A percentile compares a stretch with the other conserved stretches of the same genome.
phyloP scores from a whole-genome alignment of 2,329 filamentous ascomycete genomes.

The Colletotrichum somersetense region DNA sequence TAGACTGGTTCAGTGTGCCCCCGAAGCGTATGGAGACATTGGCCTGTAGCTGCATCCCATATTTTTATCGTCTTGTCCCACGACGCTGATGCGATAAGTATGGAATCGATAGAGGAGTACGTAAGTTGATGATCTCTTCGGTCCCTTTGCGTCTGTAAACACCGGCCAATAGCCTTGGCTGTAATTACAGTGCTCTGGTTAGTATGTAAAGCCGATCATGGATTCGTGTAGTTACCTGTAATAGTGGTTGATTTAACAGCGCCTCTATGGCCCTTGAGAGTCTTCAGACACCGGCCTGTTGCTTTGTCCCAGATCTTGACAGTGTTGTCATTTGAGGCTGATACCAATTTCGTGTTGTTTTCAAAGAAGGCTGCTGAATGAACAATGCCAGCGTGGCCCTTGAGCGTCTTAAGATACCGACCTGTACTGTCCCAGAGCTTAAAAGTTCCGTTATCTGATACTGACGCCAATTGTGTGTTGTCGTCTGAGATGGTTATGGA shows the following conservation, averaged over 20 bases:
- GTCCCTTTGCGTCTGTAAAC: background rate
- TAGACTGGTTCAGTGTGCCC: fast-evolving
- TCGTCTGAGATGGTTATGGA: background rate
- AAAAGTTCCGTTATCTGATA: background rate
- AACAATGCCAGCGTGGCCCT: background rate
- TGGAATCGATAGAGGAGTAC: background rate
- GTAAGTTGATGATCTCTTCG: background rate
- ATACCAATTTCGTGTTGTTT: background rate
- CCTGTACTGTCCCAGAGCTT: background rate
- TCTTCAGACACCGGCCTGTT: background rate
- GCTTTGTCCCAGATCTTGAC: background rate
- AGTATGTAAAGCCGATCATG: background rate
- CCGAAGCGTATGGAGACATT: background rate
- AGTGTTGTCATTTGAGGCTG: too few relatives aligned
- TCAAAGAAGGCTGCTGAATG: background rate
- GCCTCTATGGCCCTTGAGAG: background rate
- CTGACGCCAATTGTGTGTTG: background rate
- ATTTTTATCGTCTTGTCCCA: background rate
- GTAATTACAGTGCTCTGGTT: background rate
- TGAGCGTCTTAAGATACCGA: background rate
- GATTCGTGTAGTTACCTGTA: background rate
- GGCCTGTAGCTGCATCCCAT: background rate
- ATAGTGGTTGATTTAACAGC: fast-evolving
- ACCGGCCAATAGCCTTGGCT: background rate
- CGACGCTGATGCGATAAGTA: background rate